Percentiles rank a stretch among this genome's conserved stretches.
Conservation (phyloP, 352 stramenopile species). For the Pythium brachiatum region DNA sequence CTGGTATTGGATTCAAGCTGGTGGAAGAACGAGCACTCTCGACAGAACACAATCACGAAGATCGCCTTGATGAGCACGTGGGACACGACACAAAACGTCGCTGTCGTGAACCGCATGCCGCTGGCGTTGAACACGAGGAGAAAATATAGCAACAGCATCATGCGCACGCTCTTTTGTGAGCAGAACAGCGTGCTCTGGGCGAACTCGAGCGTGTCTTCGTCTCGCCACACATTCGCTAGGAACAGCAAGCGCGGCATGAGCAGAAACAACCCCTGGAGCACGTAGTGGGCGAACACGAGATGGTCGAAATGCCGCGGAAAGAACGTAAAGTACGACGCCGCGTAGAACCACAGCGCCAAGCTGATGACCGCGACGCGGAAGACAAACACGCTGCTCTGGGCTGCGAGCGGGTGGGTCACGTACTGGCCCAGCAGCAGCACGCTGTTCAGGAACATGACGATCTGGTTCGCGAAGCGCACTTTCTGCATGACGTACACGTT, state of each 20-base stretch:
- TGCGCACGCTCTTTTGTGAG: slow-evolving; percentile 53
- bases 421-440: slow-evolving; percentile 53
- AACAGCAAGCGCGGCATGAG: slow-evolving; percentile 49
- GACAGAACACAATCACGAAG: slow-evolving; percentile 55
- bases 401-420: slow-evolving; percentile 28
- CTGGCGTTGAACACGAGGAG: slow-evolving; percentile 59
- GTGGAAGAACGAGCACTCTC: slow-evolving; percentile 40
- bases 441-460: slow-evolving; percentile 46
- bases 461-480: slow-evolving; percentile 47
- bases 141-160: slow-evolving; percentile 55
- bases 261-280: slow-evolving; percentile 44
- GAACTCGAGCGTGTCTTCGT: slow-evolving; percentile 22
- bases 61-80: slow-evolving; percentile 47
- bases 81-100: slow-evolving; percentile 41
- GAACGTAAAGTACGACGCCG: slow-evolving; percentile 34
- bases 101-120: slow-evolving; percentile 66
- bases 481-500: slow-evolving; percentile 71
- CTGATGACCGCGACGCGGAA: slow-evolving; percentile 41
- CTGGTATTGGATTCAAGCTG: slow-evolving; percentile 50
- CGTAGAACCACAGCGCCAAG: slow-evolving; percentile 43
- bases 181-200: slow-evolving; percentile 41
- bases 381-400: slow-evolving; percentile 33
- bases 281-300: slow-evolving; percentile 49
- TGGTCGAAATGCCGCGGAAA: slow-evolving; percentile 54
- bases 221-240: slow-evolving; percentile 29